Conservation (phyloP, 2,329 filamentous ascomycete species). For the Nothophaeocryptopus gaeumannii region DNA sequence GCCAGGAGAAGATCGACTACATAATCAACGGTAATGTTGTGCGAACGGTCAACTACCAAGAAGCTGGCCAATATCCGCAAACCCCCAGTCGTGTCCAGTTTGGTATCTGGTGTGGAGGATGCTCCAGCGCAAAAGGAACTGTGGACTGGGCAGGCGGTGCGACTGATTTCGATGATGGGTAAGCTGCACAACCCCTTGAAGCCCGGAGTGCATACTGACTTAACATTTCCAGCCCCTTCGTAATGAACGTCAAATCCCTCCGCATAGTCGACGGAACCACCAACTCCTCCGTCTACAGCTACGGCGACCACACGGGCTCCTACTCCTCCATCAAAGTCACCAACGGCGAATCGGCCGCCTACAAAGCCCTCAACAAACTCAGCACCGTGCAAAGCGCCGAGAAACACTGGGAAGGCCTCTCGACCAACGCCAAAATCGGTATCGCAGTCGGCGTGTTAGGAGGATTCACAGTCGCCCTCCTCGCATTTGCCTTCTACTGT, state of each 20-base stretch:
- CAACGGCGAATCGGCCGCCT: constrained; percentile 30
- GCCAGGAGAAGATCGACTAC: constrained; percentile 62
- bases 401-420: constrained; percentile 43
- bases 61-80: constrained; percentile 59
- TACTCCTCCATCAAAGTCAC: constrained; percentile 47
- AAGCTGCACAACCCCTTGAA: constrained; percentile 7
- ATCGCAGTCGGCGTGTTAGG: constrained; percentile 47
- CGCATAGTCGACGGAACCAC: constrained; percentile 35
- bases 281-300: constrained; percentile 40
- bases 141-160: constrained; percentile 39
- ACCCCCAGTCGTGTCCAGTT: constrained; percentile 69
- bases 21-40: constrained; percentile 66
- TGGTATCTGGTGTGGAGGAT: constrained; percentile 85
- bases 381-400: constrained; percentile 44
- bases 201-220: not conserved
- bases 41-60: constrained; percentile 56
- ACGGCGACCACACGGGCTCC: constrained; percentile 39
- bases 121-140: constrained; percentile 60
- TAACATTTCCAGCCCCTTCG: constrained; percentile 30
- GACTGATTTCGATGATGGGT: constrained; percentile 34
- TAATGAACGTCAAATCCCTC: constrained; percentile 36
- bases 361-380: constrained; percentile 38
- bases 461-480: constrained; percentile 36
- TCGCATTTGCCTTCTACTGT: constrained; percentile 45
- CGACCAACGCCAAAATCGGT: constrained; percentile 48